These are phyloP conservation scores for Dothiorella sarmentorum DNA, from an alignment of 2,329 filamentous ascomycete species.

Conservation along the genomic window DNA sequence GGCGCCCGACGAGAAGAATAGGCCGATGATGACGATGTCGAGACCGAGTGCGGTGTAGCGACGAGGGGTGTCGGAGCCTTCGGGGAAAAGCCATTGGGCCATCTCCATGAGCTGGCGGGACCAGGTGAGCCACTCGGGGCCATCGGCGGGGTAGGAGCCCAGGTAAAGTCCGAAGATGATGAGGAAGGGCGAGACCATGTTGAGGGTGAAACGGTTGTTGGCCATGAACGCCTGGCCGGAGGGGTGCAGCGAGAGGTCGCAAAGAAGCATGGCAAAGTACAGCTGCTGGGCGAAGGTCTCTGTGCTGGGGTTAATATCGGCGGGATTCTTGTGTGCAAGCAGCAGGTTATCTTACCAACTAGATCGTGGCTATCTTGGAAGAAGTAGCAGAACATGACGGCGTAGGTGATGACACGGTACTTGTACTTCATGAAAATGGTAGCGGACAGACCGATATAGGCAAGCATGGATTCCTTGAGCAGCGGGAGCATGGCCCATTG, in stretches of 20 bases:
- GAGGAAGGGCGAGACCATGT: constrained; percentile 37
- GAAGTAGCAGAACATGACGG: constrained; percentile 49
- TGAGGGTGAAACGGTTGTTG: constrained; percentile 39
- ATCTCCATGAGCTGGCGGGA: constrained; percentile 43
- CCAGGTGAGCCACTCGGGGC: constrained; percentile 47
- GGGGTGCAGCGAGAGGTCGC: constrained; percentile 48
- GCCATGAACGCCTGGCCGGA: constrained; percentile 46
- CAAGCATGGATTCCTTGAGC: constrained; percentile 49
- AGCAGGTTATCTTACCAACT: constrained; percentile 38
- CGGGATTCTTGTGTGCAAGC: no score
- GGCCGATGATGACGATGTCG: constrained; percentile 49
- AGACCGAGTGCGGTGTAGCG: constrained; percentile 48
- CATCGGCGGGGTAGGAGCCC: constrained; percentile 47
- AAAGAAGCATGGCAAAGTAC: constrained; percentile 51
- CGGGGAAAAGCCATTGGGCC: constrained; percentile 46
- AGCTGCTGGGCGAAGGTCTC: constrained; percentile 55
- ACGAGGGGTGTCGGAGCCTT: constrained; percentile 40
- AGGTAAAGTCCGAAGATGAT: constrained; percentile 46
- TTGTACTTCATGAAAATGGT: constrained; percentile 48
- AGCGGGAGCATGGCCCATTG: constrained; percentile 54
- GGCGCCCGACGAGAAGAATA: constrained; percentile 49
- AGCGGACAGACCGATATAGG: constrained; percentile 48
- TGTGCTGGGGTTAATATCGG: constrained; percentile 23
- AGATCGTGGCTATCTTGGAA: constrained; percentile 45
- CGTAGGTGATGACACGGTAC: constrained; percentile 46